Evolutionary conservation across 345 rosid species (phyloP).

Genomic region (Eutrema yunnanense): DNA sequence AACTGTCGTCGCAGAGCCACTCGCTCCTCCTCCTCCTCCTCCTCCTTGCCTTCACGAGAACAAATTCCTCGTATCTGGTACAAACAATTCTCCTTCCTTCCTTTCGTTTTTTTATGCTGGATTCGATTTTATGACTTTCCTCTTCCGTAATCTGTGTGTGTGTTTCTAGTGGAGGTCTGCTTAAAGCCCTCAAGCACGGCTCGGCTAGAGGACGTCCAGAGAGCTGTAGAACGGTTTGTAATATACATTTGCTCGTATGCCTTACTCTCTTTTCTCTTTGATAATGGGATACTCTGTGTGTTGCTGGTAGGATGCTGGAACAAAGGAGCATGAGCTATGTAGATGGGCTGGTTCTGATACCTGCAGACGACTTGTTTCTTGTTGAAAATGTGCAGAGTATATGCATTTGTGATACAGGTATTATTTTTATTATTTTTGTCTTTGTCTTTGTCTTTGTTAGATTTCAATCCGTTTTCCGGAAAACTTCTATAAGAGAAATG

Average conservation of each 20-base stretch:
- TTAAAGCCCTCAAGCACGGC: conserved; percentile 84
- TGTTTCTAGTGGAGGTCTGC: conserved; percentile 78
- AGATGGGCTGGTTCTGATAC: conserved; percentile 81
- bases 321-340: conserved; percentile 79
- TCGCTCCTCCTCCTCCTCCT: conserved; percentile 23
- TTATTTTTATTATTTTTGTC: background rate
- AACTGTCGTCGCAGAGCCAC: conserved; percentile 22
- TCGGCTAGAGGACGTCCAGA: conserved; percentile 52
- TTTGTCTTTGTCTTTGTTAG: background rate
- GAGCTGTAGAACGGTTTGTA: conserved; percentile 66
- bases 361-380: conserved; percentile 59
- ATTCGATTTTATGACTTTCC: background rate
- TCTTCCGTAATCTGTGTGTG: background rate
- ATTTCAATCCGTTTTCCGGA: background rate
- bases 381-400: conserved; percentile 68
- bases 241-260: background rate
- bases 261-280: background rate
- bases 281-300: conserved; percentile 3
- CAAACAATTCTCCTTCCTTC: background rate
- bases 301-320: conserved; percentile 68
- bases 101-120: background rate
- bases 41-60: conserved; percentile 24
- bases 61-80: conserved; percentile 72
- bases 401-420: conserved; percentile 77
- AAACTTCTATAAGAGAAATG: background rate